Evolutionary conservation across 495 filamentous ascomycete genomes (phyloP), one percentile per base, ranked within the genome.

Genomic region (Penicillium simplicissimum): DNA sequence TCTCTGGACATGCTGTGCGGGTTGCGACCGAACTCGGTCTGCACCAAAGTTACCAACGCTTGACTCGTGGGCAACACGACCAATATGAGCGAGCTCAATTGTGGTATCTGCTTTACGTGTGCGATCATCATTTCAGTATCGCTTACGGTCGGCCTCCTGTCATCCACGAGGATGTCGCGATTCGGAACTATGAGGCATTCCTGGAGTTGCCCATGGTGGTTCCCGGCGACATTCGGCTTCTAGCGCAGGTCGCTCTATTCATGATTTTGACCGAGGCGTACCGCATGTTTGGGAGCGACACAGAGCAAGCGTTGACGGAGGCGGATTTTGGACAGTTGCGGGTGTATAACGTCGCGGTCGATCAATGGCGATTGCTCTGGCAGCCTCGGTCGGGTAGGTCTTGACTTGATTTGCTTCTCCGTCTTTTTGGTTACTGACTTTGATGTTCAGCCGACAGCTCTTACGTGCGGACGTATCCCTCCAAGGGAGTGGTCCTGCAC

Each of bases 361-460:
- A 86, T 61, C 76, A 81, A 56, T 87, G 84, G 84, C 74, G 82
- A 43, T 71, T 82, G 21, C 76, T 79, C n/a, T 87, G 84, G 83
- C 74, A 80, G 57, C 79, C 78, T 49, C 75, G 78, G 65, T 81
- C 79, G 58, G 77, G 82, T 82, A 71, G 58, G 77, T 74, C 25
- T 42, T 4, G 5, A 28, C 49, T 65, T 3, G 14, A 4, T 6
- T 42, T 11, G 11, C n/a, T 23, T 33, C n/a, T 31, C 21, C 8
- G 7, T 36, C 10, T 4, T 21, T 21, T 33, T 33, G 19, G 19
- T 52, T 13, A 52, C 36, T 53, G 49, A 48, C 38, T 43, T 35
- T 35, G 58, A 21, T 40, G 23, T 55, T 52, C 40, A 82, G 79
- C 69, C 54, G 79, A 79, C 45, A 85, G 81, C 57, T 69, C 79